phyloP scores from a whole-genome alignment of 2,329 filamentous ascomycete species.

The Gyromitra esculenta region DNA sequence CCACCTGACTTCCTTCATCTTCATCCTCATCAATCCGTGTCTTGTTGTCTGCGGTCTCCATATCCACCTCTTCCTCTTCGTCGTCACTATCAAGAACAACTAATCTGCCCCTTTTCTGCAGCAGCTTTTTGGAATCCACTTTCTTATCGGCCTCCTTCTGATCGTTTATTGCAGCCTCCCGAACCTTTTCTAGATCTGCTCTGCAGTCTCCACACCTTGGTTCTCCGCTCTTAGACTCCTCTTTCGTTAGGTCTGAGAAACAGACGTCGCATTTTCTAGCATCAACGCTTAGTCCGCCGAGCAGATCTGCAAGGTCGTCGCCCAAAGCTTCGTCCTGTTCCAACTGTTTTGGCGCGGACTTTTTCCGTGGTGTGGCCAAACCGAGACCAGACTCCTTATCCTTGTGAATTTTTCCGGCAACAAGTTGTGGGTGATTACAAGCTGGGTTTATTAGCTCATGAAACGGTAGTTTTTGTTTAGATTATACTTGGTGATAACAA shows the following conservation, averaged over 20 bases:
- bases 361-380: constrained; percentile 64
- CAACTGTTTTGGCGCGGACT: constrained; percentile 57
- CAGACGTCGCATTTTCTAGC: constrained; percentile 86
- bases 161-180: constrained; percentile 61
- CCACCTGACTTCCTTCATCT: constrained; percentile 61
- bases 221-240: constrained; percentile 62
- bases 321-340: constrained; percentile 73
- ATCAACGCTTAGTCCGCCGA: constrained; percentile 82
- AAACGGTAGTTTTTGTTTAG: constrained; percentile 6
- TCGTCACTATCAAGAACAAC: constrained; percentile 67
- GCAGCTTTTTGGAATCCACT: constrained; percentile 67
- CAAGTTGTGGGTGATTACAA: constrained; percentile 91
- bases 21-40: constrained; percentile 62
- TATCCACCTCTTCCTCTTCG: constrained; percentile 69
- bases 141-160: constrained; percentile 60
- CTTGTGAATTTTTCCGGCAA: constrained; percentile 83
- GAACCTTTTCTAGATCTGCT: constrained; percentile 54
- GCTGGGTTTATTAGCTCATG: constrained; percentile 62
- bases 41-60: constrained; percentile 62
- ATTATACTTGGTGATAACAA: background rate
- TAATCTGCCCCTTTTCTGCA: constrained; percentile 60
- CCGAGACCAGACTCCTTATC: constrained; percentile 80
- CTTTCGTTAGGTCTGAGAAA: constrained; percentile 71
- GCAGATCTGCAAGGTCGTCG: constrained; percentile 78
- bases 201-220: constrained; percentile 56